Base-by-base conservation (phyloP, 129 eudicot genomes). In the Kitagawia praeruptora region DNA sequence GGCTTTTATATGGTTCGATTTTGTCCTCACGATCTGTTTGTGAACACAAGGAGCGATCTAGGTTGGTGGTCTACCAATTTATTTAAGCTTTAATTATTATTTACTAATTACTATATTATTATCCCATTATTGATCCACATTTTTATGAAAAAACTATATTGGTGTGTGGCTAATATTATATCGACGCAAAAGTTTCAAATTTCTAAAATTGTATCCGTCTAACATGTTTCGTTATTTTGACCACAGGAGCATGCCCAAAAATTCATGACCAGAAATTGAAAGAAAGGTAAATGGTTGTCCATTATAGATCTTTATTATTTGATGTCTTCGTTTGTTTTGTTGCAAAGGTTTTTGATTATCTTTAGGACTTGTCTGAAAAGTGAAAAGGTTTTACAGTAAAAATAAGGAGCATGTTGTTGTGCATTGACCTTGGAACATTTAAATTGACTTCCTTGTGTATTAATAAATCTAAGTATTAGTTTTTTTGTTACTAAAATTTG, bases 11-110 rank as follows among this genome's bases (percentile, higher is more conserved):
- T 95, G 99, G 93, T 95, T 72, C 96, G 93, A 48, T 95, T 95
- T 78, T 95, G 99, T 66, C 99, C 98, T 28, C 97, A 95, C 41
- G 97, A 95, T 89, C 85, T 95, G 82, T 95, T 95, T 46, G 97
- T 95, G 51, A 95, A 95, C 85, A 95, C 99, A 40, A 87, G 88
- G 42, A 95, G 99, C 79, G 97, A 95, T 86, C 90, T 95, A 73
- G 98, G 98, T 95, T 75, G 14, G 93, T 79, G 44, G 16, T 73
- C 54, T 23, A 39, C 46, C 3, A 6, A 9, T 44, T 21, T 78
- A 16, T 53, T 23, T 41, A 51, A 42, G 3, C 5, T 73, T 39
- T 38, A 37, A 38, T 75, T 56, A 58, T 75, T 80, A 44, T 23
- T 54, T 77, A 7, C 37, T 80, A 44, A 16, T 54, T 77, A 7